Percentiles rank a stretch among this genome's conserved stretches.
These are phyloP conservation scores for Dioszegia hungarica DNA, from an alignment of 768 basidiomycete genomes.

Conservation along the genomic window DNA sequence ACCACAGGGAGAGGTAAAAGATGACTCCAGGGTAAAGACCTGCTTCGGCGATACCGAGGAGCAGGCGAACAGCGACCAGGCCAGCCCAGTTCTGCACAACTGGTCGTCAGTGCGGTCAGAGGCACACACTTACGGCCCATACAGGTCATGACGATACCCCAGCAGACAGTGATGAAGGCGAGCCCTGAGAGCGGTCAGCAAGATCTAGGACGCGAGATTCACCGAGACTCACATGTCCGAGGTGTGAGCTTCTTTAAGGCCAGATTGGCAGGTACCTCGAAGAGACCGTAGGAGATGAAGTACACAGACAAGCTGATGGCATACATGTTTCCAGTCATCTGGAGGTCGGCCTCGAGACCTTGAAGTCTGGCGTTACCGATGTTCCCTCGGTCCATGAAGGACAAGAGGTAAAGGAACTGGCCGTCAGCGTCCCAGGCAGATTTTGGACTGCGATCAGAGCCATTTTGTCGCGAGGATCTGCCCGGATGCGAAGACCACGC, in stretches of 20 bases:
- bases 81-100: background rate
- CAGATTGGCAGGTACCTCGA: background rate
- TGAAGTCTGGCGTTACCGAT: background rate
- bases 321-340: conserved; percentile 8
- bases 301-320: conserved; percentile 4
- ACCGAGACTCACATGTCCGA: background rate
- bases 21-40: background rate
- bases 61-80: background rate
- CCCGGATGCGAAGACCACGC: too few species aligned
- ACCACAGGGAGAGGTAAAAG: conserved; percentile 1
- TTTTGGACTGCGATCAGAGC: too few species aligned
- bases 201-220: too few species aligned
- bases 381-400: background rate
- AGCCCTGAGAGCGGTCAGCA: background rate
- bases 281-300: background rate
- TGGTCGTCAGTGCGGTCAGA: too few species aligned
- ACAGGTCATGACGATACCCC: conserved; percentile 2
- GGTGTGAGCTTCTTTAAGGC: background rate
- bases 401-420: background rate
- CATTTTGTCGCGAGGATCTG: too few species aligned
- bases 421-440: background rate
- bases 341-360: background rate
- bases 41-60: background rate
- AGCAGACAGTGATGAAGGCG: background rate
- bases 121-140: too few species aligned